Base-by-base conservation (phyloP, 176 grass and related monocot species). In the Musa troglodytarum region DNA sequence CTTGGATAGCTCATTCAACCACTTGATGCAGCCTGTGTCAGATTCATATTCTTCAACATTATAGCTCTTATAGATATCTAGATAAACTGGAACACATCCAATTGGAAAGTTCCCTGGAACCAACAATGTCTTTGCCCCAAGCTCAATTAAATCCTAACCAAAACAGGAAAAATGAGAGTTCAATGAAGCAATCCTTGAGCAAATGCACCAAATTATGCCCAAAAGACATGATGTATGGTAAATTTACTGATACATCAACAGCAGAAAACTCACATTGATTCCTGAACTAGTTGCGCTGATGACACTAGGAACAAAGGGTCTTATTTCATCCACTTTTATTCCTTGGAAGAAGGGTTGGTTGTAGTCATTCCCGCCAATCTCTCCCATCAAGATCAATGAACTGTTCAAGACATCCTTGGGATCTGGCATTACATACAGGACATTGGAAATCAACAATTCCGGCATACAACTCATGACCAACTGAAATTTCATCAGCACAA, bases 361-460 rank as follows among this genome's bases (percentile, higher is more conserved):
- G 76, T 96, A 96, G 85, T 96, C 93, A 68, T 96, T 96, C 54
- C 93, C 90, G 1, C 93, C 93, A 19, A 96, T 88, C 68, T 96
- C 93, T 76, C 93, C 93, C 52, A 92, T 50, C 20, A 96, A 82
- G 79, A 96, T 92, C 76, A 96, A 81, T 14, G 93, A 96, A 51
- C 86, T 92, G 53, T 87, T 85, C 83, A 92, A 79, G 64, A 92
- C 52, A 29, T 81, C 71, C 57, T 71, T 84, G 52, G 8, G 50
- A 65, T 96, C 93, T 96, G 76, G 72, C 85, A 72, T 79, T 13
- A 83, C 50, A 54, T 72, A 78, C 16, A 83, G 24, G 49, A 71
- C 13, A 28, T 71, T 9, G n/a, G 53, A 50, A 84, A 72, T 62
- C 81, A 59, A 3, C 8, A 81, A n/a, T 14, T 1, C 19, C 15